Evolutionary conservation across 306 rosid genomes (phyloP), one percentile per base, ranked within the genome.

Genomic region (Ceratonia siliqua): DNA sequence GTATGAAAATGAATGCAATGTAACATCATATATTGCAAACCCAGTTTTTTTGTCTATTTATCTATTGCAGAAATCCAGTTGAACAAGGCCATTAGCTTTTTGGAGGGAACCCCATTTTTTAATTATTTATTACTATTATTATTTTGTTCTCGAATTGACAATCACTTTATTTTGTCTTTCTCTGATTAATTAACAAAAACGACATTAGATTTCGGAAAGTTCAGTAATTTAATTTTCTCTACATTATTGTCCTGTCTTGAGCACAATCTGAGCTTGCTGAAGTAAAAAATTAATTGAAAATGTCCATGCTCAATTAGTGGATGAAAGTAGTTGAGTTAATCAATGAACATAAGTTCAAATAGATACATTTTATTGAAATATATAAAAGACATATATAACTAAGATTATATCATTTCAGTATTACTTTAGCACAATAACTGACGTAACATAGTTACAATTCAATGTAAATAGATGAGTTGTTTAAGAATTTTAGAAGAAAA

Each of bases 61-160:
- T 21, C 18, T 13, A 50, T 82, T 58, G 25, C 14, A 36, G 20
- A 74, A 55, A 68, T 21, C 17, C 54, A 59, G 20, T 69, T 83
- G 81, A 80, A 80, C 68, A 80, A 73, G 59, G 80, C 66, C 79
- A 13, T 67, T 67, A 25, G 56, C 46, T 3, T 3, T 30, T n/a
- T 12, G n/a, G 28, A 43, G 77, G 53, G 36, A 42, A 35, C 6
- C 7, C 22, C 39, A 24, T 58, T 15, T 62, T 54, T 41, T 3
- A 48, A 27, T 50, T 22, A 2, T 59, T 10, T 68, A 10, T 11
- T 49, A 30, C 52, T 6, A n/a, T 25, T 20, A 12, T 45, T 45
- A 17, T 18, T 43, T 55, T 73, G 63, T 32, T 43, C 32, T 28
- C 5, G 52, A 62, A 18, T 58, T 57, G 55, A 12, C 32, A 64